Base-by-base conservation (phyloP, 2,329 filamentous ascomycete species). In the Hypoxylon sp. region DNA sequence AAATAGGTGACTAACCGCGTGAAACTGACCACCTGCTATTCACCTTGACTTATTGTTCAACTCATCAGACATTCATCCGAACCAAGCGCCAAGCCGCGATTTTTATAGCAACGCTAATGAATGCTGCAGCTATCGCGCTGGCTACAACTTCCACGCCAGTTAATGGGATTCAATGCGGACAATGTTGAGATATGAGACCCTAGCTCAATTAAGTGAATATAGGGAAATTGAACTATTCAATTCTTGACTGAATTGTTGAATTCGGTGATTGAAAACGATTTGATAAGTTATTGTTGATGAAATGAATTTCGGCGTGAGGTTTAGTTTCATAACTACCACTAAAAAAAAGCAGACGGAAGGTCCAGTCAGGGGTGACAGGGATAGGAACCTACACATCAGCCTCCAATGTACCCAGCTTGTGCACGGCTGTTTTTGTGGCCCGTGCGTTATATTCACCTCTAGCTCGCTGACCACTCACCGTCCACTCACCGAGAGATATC, bases 291-390 rank as follows among this genome's bases (percentile, higher is more conserved):
- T 53, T 55, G 44, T 59, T 53, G 60, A 60, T 64, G 59, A 60
- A n/a, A 52, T 63, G 63, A 60, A 57, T 51, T 66, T 17, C 39
- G 37, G 31, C 51, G 42, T 60, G 59, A 67, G 37, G 54, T 53
- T 11, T 55, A 14, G 35, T 51, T 63, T 60, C 58, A 50, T 47
- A 55, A 54, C 63, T 66, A 22, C 59, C 55, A 35, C 52, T 42
- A 60, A 59, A 61, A 69, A 69, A 58, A 37, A 48, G 35, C 26
- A 48, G 33, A 63, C 24, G 54, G 47, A 37, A 61, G 59, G 51
- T 62, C 31, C 37, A 65, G 66, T 65, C 61, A 68, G 66, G 66
- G 66, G 66, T 61, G 55, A 57, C 54, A 57, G 46, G 55, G 42
- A n/a, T 52, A 24, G 29, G 51, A 2, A 31, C 29, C 29, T 39